A percentile compares a stretch with the other conserved stretches of the same genome.
These are phyloP conservation scores for Ramularia collo-cygni DNA, from an alignment of 2,329 filamentous ascomycete species.

Conservation along the genomic window DNA sequence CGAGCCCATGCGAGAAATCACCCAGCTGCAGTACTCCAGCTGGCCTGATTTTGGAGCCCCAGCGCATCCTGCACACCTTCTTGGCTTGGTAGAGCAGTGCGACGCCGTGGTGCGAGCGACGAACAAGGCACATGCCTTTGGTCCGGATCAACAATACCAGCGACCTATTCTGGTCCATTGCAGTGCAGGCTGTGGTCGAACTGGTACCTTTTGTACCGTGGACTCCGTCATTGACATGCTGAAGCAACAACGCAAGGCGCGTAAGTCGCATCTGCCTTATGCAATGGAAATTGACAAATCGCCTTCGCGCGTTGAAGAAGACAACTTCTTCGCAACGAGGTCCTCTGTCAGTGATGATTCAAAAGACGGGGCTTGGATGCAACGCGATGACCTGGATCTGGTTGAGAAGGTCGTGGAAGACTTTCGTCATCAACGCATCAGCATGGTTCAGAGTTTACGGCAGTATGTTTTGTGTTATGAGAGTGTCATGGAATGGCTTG, in stretches of 20 bases:
- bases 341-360: constrained; percentile 23
- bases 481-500: constrained; percentile 82
- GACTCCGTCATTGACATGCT: constrained; percentile 95
- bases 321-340: constrained; percentile 25
- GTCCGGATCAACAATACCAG: constrained; percentile 45
- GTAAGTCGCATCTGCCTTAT: constrained; percentile 23
- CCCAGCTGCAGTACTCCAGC: constrained; percentile 87
- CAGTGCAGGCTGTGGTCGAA: constrained; percentile 90
- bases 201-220: constrained; percentile 92
- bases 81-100: constrained; percentile 83
- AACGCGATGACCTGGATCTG: constrained; percentile 65
- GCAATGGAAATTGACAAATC: constrained; percentile 40
- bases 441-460: constrained; percentile 91
- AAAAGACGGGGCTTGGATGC: constrained; percentile 55
- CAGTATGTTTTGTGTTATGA: constrained; percentile 98
- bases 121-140: constrained; percentile 35
- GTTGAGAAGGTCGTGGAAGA: constrained; percentile 85
- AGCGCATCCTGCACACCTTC: constrained; percentile 76
- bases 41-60: constrained; percentile 97
- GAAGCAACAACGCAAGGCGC: constrained; percentile 62
- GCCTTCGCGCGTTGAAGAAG: constrained; percentile 7
- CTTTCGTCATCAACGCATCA: constrained; percentile 78
- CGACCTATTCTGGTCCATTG: constrained; percentile 88
- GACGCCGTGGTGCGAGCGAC: constrained; percentile 59
- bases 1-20: constrained; percentile 81